A percentile compares a stretch with the other conserved stretches of the same genome.
Conservation (phyloP, 2,329 filamentous ascomycete species). For the Clonostachys byssicola region DNA sequence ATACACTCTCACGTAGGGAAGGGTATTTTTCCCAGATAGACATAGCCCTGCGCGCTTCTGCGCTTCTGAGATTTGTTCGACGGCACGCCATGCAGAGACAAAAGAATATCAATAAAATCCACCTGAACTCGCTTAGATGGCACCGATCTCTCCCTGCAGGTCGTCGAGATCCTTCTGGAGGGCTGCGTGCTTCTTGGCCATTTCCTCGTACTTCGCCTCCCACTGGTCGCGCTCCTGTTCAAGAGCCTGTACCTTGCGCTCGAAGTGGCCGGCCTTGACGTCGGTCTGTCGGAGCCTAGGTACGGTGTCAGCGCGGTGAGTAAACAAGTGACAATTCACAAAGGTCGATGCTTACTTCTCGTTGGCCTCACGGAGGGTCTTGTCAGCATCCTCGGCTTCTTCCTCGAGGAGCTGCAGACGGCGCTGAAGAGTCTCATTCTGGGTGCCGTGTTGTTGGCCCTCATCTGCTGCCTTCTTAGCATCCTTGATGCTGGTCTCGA, state of each 20-base stretch:
- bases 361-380: slow-evolving; percentile 93
- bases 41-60: no score
- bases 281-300: slow-evolving; percentile 94
- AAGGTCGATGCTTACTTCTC: slow-evolving; percentile 71
- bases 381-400: slow-evolving; percentile 94
- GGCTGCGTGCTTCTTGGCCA: slow-evolving; percentile 80
- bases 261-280: slow-evolving; percentile 98
- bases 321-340: slow-evolving; percentile 3
- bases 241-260: slow-evolving; percentile 97
- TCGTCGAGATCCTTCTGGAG: slow-evolving; percentile 89
- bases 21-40: no score
- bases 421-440: slow-evolving; percentile 88
- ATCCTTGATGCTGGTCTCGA: slow-evolving; percentile 79
- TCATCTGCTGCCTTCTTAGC: slow-evolving; percentile 84
- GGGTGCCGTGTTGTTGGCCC: slow-evolving; percentile 75
- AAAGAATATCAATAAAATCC: slow-evolving; percentile 3
- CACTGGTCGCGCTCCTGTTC: slow-evolving; percentile 89
- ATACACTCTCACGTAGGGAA: no score
- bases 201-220: slow-evolving; percentile 98
- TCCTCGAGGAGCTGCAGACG: slow-evolving; percentile 95
- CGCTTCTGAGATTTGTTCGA: background rate
- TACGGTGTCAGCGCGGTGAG: slow-evolving; percentile 3
- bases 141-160: slow-evolving; percentile 87
- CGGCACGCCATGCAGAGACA: slow-evolving; percentile 3
- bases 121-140: slow-evolving; percentile 61